Evolutionary conservation across 306 rosid genomes (phyloP).

Genomic region (Vigna radiata): DNA sequence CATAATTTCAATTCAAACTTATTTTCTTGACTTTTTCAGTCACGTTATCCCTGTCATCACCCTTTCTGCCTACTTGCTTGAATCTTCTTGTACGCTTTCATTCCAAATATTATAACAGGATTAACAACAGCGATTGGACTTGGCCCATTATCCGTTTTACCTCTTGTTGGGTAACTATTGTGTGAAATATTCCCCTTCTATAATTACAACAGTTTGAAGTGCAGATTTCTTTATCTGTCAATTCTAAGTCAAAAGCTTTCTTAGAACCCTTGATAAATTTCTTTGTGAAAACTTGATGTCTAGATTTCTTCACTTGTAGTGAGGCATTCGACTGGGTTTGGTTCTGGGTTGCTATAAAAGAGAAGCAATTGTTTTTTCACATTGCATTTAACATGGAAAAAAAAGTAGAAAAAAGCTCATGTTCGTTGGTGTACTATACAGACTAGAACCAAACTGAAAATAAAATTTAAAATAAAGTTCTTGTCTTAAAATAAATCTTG

Average conservation of each 20-base stretch:
- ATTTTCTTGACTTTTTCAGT: neutral
- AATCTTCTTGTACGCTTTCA: neutral
- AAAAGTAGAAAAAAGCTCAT: neutral
- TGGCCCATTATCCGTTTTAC: neutral
- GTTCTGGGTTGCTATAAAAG: too few species aligned
- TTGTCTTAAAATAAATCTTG: neutral
- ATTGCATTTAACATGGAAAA: neutral
- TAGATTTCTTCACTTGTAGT: neutral
- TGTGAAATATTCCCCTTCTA: neutral
- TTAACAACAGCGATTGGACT: neutral
- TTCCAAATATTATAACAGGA: neutral
- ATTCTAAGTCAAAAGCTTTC: neutral
- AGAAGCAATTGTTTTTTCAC: too few species aligned
- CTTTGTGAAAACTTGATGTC: neutral
- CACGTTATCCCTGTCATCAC: neutral
- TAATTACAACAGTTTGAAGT: slow-evolving; percentile 11
- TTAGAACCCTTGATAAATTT: neutral
- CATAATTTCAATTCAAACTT: neutral
- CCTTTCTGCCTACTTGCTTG: neutral
- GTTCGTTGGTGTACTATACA: neutral
- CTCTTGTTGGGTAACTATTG: neutral
- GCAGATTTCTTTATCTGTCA: neutral
- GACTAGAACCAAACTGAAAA: neutral
- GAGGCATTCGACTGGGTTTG: too few species aligned
- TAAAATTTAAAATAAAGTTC: slow-evolving; percentile 2